Conservation (phyloP, 1,139 yeast species). For the Geotrichum fermentans region DNA sequence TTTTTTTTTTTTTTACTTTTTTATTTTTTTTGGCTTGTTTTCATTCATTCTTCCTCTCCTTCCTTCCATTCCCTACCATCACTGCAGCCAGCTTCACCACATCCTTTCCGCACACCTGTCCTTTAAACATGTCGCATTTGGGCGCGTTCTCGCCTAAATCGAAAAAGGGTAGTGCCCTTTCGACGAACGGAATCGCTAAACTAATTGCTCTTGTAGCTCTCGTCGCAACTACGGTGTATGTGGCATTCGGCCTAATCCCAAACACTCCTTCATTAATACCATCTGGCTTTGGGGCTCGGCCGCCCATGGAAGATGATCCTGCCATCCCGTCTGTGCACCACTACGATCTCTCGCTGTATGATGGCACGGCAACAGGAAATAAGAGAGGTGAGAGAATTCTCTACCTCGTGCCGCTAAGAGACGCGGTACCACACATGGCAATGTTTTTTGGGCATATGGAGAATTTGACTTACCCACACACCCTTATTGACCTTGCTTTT, state of each 20-base stretch:
- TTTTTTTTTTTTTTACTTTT: background rate
- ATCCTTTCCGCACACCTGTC: background rate
- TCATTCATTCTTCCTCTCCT: background rate
- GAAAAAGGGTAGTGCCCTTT: background rate
- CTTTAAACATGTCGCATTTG: slow-evolving; percentile 3
- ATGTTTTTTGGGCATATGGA: slow-evolving; percentile 60
- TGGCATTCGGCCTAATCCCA: background rate
- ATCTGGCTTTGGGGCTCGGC: background rate
- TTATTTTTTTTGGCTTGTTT: background rate
- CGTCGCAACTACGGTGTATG: background rate
- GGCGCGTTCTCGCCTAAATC: background rate
- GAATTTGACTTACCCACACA: slow-evolving; percentile 61
- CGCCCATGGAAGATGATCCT: slow-evolving; percentile 29
- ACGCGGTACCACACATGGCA: slow-evolving; percentile 63
- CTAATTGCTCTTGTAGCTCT: background rate
- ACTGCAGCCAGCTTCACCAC: background rate
- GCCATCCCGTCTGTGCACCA: slow-evolving; percentile 44
- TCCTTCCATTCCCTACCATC: background rate
- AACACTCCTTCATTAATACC: background rate
- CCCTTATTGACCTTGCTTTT: slow-evolving; percentile 59
- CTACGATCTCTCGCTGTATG: slow-evolving; percentile 50
- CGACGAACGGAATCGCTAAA: background rate
- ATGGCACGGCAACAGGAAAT: slow-evolving; percentile 55
- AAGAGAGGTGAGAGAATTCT: slow-evolving; percentile 53
- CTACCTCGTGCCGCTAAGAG: slow-evolving; percentile 64